These are phyloP conservation scores for Pinus tabuliformis DNA, from an alignment of 75 land plant genomes.

Conservation along the genomic window DNA sequence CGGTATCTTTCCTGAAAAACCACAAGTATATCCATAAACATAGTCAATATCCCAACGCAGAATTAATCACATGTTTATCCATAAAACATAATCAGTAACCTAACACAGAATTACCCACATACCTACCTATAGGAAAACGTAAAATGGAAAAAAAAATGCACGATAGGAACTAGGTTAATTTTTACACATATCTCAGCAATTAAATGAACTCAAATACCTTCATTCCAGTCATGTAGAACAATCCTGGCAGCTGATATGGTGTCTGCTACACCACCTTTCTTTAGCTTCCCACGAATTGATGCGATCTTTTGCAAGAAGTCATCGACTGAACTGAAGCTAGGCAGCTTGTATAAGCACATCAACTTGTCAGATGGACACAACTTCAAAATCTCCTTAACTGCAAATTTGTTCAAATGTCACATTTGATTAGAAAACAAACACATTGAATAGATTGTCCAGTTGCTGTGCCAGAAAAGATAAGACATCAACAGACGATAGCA, in stretches of 20 bases:
- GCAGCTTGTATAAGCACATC: conserved; percentile 79
- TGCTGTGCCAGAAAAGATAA: too few species aligned
- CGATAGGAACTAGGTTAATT: not conserved
- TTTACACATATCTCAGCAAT: not conserved
- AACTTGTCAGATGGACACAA: conserved; percentile 72
- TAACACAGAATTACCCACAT: not conserved
- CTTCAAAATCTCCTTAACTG: conserved; percentile 89
- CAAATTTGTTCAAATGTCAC: not conserved
- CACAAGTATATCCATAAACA: not conserved
- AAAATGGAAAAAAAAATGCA: conserved; percentile 1
- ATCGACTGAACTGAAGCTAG: conserved; percentile 69
- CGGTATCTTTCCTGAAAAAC: conserved; percentile 81
- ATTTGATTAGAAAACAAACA: too few species aligned
- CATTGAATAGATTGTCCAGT: too few species aligned
- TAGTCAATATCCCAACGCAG: not conserved
- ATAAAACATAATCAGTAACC: not conserved
- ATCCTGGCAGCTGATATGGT: conserved; percentile 82
- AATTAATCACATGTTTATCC: not conserved
- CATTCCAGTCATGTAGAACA: conserved; percentile 96
- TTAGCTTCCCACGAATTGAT: conserved; percentile 79
- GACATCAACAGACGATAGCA: too few species aligned
- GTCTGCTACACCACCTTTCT: conserved; percentile 89
- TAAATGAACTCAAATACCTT: conserved; percentile 44
- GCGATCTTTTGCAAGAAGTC: conserved; percentile 90
- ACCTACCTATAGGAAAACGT: not conserved